Percentiles rank a stretch among this genome's conserved stretches.
Evolutionary conservation across 129 eudicot species (phyloP).

Genomic region (Centaurea solstitialis): DNA sequence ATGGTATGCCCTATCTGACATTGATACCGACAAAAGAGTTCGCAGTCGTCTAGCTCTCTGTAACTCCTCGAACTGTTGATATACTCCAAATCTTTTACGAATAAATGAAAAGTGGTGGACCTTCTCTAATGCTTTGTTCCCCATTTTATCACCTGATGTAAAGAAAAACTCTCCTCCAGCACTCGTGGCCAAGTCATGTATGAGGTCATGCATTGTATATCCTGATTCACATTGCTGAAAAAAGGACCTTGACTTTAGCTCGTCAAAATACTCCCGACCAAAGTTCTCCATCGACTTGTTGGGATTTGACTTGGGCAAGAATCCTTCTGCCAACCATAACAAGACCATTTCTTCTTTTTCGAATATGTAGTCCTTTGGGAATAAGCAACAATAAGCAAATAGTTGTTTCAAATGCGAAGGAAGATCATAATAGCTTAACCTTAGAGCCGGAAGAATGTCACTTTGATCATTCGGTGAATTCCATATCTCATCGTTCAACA

Average conservation of each 20-base stretch:
- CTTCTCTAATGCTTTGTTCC: conserved; percentile 8
- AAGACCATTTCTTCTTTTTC: neutral
- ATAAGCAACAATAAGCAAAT: neutral
- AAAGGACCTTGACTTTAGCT: too few species aligned
- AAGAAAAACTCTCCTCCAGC: too few species aligned
- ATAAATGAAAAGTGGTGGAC: conserved; percentile 39
- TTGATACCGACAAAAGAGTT: too few species aligned
- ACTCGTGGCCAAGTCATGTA: conserved; percentile 28
- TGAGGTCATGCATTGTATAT: too few species aligned
- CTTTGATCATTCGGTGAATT: neutral
- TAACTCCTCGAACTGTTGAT: conserved; percentile 16
- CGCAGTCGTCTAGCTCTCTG: neutral
- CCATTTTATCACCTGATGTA: neutral
- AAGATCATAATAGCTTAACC: neutral
- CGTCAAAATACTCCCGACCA: too few species aligned
- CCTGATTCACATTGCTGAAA: too few species aligned
- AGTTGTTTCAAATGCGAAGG: neutral
- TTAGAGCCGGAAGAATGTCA: conserved; percentile 18
- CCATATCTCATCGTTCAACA: too few species aligned
- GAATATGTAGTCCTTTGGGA: neutral
- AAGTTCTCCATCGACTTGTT: too few species aligned
- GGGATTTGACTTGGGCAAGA: too few species aligned
- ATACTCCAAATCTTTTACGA: conserved; percentile 23
- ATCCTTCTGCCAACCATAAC: neutral
- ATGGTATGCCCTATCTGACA: too few species aligned